Evolutionary conservation across 345 rosid species (phyloP).

Genomic region (Garcia nutans): DNA sequence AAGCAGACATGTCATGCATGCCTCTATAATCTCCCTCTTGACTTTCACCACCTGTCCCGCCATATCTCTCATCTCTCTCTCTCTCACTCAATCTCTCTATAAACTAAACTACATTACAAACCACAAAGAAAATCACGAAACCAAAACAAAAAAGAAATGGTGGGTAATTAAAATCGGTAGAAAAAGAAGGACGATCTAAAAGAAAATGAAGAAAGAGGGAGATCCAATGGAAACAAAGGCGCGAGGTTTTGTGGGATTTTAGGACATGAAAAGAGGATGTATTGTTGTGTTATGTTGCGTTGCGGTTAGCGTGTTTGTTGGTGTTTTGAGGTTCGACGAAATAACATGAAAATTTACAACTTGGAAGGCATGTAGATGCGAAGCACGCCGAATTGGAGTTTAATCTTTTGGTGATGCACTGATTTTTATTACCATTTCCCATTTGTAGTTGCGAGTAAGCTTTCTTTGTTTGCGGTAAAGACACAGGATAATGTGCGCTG

Average conservation of each 20-base stretch:
- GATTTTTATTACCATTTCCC: neutral
- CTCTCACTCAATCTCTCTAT: too few relatives aligned
- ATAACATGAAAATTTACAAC: neutral
- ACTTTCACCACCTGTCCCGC: slow-evolving; percentile 48
- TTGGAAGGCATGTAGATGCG: neutral
- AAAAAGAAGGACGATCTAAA: slow-evolving; percentile 9
- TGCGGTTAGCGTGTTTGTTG: too few relatives aligned
- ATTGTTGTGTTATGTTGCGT: neutral
- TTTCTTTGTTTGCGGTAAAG: neutral
- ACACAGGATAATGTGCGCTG: slow-evolving; percentile 6
- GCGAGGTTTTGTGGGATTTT: slow-evolving; percentile 1
- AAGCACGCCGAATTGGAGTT: slow-evolving; percentile 2
- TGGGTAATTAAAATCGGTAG: neutral
- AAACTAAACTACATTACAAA: slow-evolving; percentile 4
- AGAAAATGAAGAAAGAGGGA: neutral
- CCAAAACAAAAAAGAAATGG: neutral
- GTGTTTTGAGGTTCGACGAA: neutral
- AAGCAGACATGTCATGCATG: slow-evolving; percentile 82
- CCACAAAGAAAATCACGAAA: neutral
- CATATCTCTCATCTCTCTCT: slow-evolving; percentile 25
- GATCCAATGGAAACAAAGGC: neutral
- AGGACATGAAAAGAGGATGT: slow-evolving; percentile 8
- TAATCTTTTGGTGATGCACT: neutral
- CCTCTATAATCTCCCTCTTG: slow-evolving; percentile 46
- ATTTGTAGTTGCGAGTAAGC: too few relatives aligned